phyloP scores from a whole-genome alignment of 495 filamentous ascomycete genomes.

The Penicillium tannophilum region DNA sequence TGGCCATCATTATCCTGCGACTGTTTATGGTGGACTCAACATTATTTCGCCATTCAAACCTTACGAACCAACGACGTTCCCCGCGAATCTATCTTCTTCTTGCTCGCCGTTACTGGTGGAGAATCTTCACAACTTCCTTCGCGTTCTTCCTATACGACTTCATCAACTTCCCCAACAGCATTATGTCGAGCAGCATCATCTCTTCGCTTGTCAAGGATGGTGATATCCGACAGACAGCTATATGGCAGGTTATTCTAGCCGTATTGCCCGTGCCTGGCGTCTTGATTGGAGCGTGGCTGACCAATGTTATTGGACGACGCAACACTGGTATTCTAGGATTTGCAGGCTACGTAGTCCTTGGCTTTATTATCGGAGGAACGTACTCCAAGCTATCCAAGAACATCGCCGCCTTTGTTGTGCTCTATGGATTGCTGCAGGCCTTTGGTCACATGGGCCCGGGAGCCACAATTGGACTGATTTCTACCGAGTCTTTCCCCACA shows the following conservation, averaged over 20 bases:
- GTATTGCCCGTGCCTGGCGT: conserved; percentile 40
- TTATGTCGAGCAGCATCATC: conserved; percentile 45
- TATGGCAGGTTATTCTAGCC: conserved; percentile 42
- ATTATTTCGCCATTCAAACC: conserved; percentile 35
- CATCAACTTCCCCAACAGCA: conserved; percentile 41
- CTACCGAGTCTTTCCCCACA: conserved; percentile 38
- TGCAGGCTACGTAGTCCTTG: conserved; percentile 35
- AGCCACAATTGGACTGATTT: conserved; percentile 38
- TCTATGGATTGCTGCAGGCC: conserved; percentile 39
- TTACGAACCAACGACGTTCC: conserved; percentile 24
- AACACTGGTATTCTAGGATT: conserved; percentile 39
- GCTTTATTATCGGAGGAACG: conserved; percentile 38
- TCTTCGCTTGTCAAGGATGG: conserved; percentile 35
- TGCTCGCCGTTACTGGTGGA: conserved; percentile 30
- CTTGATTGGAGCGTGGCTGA: conserved; percentile 36
- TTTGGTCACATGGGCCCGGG: conserved; percentile 43
- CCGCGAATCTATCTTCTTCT: conserved; percentile 30
- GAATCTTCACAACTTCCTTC: conserved; percentile 32
- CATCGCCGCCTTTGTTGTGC: conserved; percentile 39
- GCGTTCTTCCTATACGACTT: conserved; percentile 43
- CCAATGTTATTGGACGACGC: conserved; percentile 35
- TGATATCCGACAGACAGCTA: conserved; percentile 35
- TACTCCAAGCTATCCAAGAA: conserved; percentile 32
- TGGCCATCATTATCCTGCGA: conserved; percentile 31
- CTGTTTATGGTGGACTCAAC: conserved; percentile 39